Evolutionary conservation across 805 yeast genomes (phyloP), one percentile per base, ranked within the genome.

Genomic region (Candida ficus): DNA sequence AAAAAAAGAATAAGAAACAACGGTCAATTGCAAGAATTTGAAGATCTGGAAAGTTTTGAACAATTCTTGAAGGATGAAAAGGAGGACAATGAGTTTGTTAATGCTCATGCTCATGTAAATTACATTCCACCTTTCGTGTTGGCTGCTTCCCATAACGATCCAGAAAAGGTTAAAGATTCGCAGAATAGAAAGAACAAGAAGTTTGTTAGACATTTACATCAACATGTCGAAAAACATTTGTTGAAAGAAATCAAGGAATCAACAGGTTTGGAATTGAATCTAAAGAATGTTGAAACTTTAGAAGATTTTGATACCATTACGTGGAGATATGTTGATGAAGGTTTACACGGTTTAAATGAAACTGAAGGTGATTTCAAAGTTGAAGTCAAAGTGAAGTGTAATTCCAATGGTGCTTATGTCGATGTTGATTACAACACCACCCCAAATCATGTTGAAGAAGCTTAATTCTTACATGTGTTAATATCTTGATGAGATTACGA

Each of bases 81-180:
- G 4, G 81, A 85, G 73, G 90, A 83, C 59, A 79, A 82, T 46
- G 90, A 83, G 44, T 79, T 74, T 50, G 85, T 78, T 56, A 73
- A 78, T 52, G 64, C 80, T 49, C 83, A 81, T 55, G 84, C 85
- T 28, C 80, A 75, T 46, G 65, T 83, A 45, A 68, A 67, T 37
- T 83, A 83, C 61, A 70, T 76, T 54, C 93, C 93, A 17, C 91
- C 91, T 37, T 83, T 83, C 57, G 75, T 83, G 35, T 49, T 81
- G 58, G 73, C 74, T 47, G 83, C 78, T 42, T 73, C 80, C 45
- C 85, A 80, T 48, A 76, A 79, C 42, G 78, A 82, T 54, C 76
- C 79, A 43, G 89, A 83, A 39, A 81, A 79, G 56, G 75, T 83
- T 46, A 80, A 82, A 59, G 81, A 83, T 23, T 76, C 83, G 32